phyloP scores from a whole-genome alignment of 208 protist genomes.

The Naegleria gruberi region DNA sequence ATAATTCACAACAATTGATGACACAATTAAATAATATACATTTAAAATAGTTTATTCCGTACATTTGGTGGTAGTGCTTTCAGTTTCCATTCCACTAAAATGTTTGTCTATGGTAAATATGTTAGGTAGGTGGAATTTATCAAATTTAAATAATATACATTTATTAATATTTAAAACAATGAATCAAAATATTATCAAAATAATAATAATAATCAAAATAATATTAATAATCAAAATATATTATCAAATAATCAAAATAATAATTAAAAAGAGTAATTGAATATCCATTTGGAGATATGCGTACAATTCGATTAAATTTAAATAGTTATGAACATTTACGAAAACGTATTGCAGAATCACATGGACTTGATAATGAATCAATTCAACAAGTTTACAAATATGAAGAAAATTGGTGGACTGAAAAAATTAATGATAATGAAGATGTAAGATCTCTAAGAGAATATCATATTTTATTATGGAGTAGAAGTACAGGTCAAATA shows the following conservation, averaged over 20 bases:
- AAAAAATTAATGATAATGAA: background rate
- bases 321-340: background rate
- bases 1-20: no score
- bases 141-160: background rate
- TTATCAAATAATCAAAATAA: no score
- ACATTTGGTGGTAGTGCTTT: background rate
- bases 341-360: background rate
- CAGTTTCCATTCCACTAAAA: background rate
- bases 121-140: background rate
- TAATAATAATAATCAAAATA: background rate
- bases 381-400: background rate
- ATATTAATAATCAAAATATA: no score
- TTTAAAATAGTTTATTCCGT: background rate
- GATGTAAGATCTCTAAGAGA: background rate
- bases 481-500: background rate
- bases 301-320: background rate
- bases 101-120: background rate
- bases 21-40: no score
- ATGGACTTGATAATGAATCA: background rate
- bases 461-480: constrained; percentile 9
- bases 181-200: background rate
- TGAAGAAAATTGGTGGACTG: background rate
- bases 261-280: background rate
- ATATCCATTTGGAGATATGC: constrained; percentile 2
- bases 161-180: background rate